phyloP scores from a whole-genome alignment of 208 protist species.

The Polymyxa betae region DNA sequence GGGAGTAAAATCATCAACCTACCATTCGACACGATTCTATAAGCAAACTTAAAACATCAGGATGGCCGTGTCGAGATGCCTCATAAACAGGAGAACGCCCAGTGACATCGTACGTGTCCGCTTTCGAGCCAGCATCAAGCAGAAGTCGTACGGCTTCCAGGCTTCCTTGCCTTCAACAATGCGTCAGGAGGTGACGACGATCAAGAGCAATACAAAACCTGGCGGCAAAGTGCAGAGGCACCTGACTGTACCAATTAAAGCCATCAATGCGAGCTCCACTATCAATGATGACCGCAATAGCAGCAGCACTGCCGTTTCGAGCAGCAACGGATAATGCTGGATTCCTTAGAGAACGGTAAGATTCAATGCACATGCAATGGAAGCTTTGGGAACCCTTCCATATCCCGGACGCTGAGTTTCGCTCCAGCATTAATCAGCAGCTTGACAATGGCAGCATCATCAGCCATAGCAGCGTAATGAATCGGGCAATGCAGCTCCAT shows the following conservation, averaged over 20 bases:
- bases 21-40: neutral
- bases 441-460: neutral
- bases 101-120: slow-evolving; percentile 17
- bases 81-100: slow-evolving; percentile 10
- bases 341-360: neutral
- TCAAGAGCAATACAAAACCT: slow-evolving; percentile 9
- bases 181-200: neutral
- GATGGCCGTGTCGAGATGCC: neutral
- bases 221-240: neutral
- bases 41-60: neutral
- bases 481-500: slow-evolving; percentile 29
- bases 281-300: neutral
- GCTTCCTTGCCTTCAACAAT: neutral
- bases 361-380: neutral
- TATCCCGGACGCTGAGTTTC: slow-evolving; percentile 15
- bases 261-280: neutral
- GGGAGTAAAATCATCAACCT: neutral
- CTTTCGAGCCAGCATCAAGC: neutral
- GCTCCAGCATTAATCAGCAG: neutral
- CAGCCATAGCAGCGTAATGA: neutral
- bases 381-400: neutral
- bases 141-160: neutral
- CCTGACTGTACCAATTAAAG: slow-evolving; percentile 37
- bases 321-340: neutral
- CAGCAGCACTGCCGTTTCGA: neutral